Evolutionary conservation across 2,329 filamentous ascomycete genomes (phyloP).

Genomic region (Neonectria faginata): DNA sequence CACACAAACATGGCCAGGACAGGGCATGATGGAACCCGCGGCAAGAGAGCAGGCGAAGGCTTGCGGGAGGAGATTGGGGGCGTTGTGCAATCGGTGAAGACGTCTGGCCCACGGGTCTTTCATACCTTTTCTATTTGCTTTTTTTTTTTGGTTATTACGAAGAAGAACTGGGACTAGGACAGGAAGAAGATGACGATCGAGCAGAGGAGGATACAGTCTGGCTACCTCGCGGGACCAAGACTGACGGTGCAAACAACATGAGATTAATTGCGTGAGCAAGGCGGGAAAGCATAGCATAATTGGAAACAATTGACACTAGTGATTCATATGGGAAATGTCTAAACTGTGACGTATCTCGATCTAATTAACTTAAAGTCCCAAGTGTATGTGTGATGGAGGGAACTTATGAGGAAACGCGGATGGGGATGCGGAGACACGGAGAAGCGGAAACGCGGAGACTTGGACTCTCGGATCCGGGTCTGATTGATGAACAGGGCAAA

Average conservation of each 20-base stretch:
- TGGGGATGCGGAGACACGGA: too few species aligned
- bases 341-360: background rate
- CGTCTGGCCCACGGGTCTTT: constrained; percentile 1
- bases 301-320: constrained; percentile 30
- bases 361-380: too few species aligned
- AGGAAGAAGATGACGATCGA: constrained; percentile 12
- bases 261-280: constrained; percentile 9
- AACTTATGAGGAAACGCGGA: background rate
- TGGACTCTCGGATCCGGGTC: background rate
- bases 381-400: too few species aligned
- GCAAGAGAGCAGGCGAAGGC: constrained; percentile 2
- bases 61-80: background rate
- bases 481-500: background rate
- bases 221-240: constrained; percentile 43
- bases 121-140: constrained; percentile 2
- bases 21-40: constrained; percentile 18
- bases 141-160: constrained; percentile 12
- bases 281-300: constrained; percentile 20
- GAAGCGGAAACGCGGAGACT: background rate
- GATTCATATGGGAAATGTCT: background rate
- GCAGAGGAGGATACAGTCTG: constrained; percentile 29
- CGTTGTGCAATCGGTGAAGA: constrained; percentile 1
- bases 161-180: constrained; percentile 13
- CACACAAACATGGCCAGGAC: constrained; percentile 6
- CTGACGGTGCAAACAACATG: constrained; percentile 40